Conservation (phyloP, 2,329 filamentous ascomycete genomes). For the Fusarium siculi region DNA sequence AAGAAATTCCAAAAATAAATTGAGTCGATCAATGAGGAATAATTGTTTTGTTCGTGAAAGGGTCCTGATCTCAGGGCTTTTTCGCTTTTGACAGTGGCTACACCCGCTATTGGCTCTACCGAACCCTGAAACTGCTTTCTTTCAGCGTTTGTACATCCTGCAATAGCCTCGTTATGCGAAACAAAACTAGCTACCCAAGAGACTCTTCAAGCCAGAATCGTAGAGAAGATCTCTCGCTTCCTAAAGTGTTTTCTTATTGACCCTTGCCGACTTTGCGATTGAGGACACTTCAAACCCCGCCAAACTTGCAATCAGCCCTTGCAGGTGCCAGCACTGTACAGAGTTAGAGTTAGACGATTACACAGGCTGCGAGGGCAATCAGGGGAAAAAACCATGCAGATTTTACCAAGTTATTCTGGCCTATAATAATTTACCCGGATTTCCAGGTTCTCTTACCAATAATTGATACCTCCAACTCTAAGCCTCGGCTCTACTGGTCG, state of each 20-base stretch:
- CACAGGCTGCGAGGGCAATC: not conserved
- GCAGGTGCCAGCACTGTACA: too few species aligned
- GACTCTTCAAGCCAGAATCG: too few species aligned
- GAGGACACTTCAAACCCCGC: too few species aligned
- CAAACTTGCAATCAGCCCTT: not conserved
- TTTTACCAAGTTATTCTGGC: not conserved
- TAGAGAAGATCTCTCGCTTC: fast-evolving
- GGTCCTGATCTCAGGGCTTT: too few species aligned
- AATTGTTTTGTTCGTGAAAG: not conserved
- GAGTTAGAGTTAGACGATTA: not conserved
- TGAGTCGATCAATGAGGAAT: not conserved
- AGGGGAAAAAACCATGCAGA: not conserved
- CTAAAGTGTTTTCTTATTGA: fast-evolving
- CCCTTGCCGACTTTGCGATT: not conserved
- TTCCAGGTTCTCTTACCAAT: too few species aligned
- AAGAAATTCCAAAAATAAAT: not conserved
- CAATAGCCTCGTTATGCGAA: not conserved
- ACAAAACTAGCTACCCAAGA: not conserved
- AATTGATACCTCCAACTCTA: not conserved
- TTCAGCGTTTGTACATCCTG: not conserved
- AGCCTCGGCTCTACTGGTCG: not conserved
- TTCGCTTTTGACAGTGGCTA: not conserved
- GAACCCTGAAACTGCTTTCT: not conserved
- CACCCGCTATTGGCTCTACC: not conserved
- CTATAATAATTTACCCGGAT: not conserved